Base-by-base conservation (phyloP, 2,329 filamentous ascomycete species). In the Xylariaceae sp. region DNA sequence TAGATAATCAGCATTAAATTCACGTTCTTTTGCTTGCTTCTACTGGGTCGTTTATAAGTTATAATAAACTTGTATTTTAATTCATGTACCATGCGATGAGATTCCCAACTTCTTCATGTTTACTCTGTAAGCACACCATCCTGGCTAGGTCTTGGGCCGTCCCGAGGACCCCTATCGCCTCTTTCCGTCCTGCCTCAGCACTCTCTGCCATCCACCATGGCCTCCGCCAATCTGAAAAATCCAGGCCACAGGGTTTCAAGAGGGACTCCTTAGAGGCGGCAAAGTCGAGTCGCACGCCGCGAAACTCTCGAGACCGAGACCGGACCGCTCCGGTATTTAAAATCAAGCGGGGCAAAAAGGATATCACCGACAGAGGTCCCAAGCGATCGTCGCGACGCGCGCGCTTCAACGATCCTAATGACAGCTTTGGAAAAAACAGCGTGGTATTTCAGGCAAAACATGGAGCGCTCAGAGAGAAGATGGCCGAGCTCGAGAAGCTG, bases 161-260 rank as follows among this genome's bases (percentile, higher is more conserved):
- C 40, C 34, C n/a, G n/a, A n/a, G n/a, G 8, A 41, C 34, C 28
- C 15, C 43, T 36, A 30, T 40, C 42, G 30, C 44, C 43, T 40
- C 40, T 38, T 54, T 45, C 23, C 69, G 71, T 43, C 35, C 38
- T 14, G 54, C 65, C 54, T 72, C 74, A 15, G 81, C 78, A 29
- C 70, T 86, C 43, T 83, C 82, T 8, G 83, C 82, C 30, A 88
- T 88, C 53, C 75, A 79, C 48, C 69, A 73, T 31, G 83, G 83
- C 11, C 68, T 87, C 38, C 76, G 79, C 17, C 44, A 53, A 24
- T 66, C 62, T 14, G 48, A 64, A 40, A 60, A 59, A 38, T 53
- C 55, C 24, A 49, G 55, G 34, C 55, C 56, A 13, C 60, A 61
- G 38, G 59, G 59, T 9, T 55, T 55, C 33, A 46, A 50, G 3